Base-by-base conservation (phyloP, 1,284 basidiomycete genomes). In the Singerocomus inundabilis region DNA sequence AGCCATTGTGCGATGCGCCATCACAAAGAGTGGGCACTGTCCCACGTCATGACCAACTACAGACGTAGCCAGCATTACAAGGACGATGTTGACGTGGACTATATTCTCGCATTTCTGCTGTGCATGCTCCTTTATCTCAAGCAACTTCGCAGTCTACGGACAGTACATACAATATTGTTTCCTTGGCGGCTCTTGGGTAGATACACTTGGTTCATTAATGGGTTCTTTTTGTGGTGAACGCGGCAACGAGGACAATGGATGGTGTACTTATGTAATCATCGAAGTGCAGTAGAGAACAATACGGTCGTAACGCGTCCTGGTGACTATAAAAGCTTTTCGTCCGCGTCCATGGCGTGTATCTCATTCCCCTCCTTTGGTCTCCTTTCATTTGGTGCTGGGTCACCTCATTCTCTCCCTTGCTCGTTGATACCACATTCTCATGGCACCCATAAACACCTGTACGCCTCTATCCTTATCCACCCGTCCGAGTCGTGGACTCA, bases 361-460 rank as follows among this genome's bases (percentile, higher is more conserved):
- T 26, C 54, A 48, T 53, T 40, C 46, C 51, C 26, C 41, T 46
- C 34, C 38, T 46, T 46, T 47, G 15, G 6, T 42, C 33, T 47
- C 49, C 37, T 51, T 55, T 50, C 49, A 34, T 53, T 24, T 11
- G 65, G 65, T 67, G 65, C 65, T 68, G 65, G 65, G 37, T 47
- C 65, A 69, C 65, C 65, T 33, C 32, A 4, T 60, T 28, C 31
- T 52, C 43, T 44, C 37, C 8, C 18, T 44, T 52, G 43, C 33
- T 44, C 55, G 29, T 26, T 42, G 32, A 29, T 50, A 37, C 12
- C 39, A 34, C 35, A 31, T 31, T 42, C 24, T 48, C 43, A 72
- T 71, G 70, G 62, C 75, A 51, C 62, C 71, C 46, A 50, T 68
- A 40, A 69, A 68, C 54, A 67, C 68, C 52, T 70, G 74, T 78